A percentile compares a stretch with the other conserved stretches of the same genome.
Conservation (phyloP, 2,329 filamentous ascomycete species). For the Blastomyces emzantsi region DNA sequence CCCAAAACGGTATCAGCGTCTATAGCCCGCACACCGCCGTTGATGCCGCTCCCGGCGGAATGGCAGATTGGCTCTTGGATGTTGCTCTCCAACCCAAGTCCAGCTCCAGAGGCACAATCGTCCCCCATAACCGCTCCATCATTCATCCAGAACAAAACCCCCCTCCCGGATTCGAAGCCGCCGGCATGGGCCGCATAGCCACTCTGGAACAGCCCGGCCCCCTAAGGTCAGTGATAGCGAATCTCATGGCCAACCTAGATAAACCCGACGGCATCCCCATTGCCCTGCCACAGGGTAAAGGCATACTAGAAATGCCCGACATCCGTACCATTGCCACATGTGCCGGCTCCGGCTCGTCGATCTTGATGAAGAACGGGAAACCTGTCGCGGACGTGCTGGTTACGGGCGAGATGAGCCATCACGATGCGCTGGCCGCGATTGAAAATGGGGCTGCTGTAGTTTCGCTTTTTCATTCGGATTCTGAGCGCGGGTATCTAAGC, state of each 20-base stretch:
- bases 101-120: slow-evolving; percentile 19
- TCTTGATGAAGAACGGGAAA: slow-evolving; percentile 51
- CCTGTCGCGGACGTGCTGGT: slow-evolving; percentile 65
- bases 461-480: slow-evolving; percentile 86
- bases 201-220: slow-evolving; percentile 46
- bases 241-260: slow-evolving; percentile 54
- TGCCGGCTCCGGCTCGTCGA: slow-evolving; percentile 73
- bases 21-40: slow-evolving; percentile 95
- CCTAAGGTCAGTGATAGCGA: slow-evolving; percentile 51
- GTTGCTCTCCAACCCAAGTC: slow-evolving; percentile 55
- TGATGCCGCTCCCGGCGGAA: slow-evolving; percentile 72
- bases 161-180: slow-evolving; percentile 37
- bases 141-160: slow-evolving; percentile 39
- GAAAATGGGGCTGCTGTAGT: slow-evolving; percentile 77
- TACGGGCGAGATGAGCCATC: slow-evolving; percentile 88
- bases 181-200: slow-evolving; percentile 54
- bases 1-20: slow-evolving; percentile 80
- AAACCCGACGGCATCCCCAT: slow-evolving; percentile 57
- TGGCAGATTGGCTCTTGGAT: slow-evolving; percentile 92
- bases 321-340: slow-evolving; percentile 74
- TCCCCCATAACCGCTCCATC: slow-evolving; percentile 28
- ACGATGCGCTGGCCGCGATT: slow-evolving; percentile 77
- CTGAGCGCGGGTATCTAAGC: slow-evolving; percentile 72
- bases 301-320: slow-evolving; percentile 42
- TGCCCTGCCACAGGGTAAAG: slow-evolving; percentile 52